Evolutionary conservation across 2,329 filamentous ascomycete genomes (phyloP).

Genomic region (Colletotrichum tanaceti): DNA sequence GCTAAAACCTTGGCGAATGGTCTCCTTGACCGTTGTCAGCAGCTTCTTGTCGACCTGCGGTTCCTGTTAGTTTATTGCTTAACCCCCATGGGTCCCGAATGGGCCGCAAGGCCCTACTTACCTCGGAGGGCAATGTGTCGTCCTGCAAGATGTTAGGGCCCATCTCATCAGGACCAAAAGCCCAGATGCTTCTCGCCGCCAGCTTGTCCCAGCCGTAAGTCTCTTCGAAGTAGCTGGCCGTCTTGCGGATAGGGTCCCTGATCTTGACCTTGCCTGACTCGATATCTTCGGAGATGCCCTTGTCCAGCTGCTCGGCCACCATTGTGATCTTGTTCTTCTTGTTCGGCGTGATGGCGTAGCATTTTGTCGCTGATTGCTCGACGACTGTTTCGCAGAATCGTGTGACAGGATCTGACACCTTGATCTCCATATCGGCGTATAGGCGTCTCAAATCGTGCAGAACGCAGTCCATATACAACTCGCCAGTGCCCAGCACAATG

Average conservation of each 20-base stretch:
- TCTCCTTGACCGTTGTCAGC: slow-evolving; percentile 87
- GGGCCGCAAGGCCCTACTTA: slow-evolving; percentile 59
- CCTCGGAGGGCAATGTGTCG: slow-evolving; percentile 91
- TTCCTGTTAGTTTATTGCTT: slow-evolving; percentile 34
- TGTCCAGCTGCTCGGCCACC: slow-evolving; percentile 95
- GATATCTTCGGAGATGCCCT: slow-evolving; percentile 94
- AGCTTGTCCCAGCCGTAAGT: slow-evolving; percentile 97
- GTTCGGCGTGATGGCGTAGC: slow-evolving; percentile 96
- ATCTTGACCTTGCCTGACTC: slow-evolving; percentile 91
- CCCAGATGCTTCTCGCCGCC: slow-evolving; percentile 95
- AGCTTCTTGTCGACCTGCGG: slow-evolving; percentile 87
- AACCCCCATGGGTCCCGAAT: background rate
- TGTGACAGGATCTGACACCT: slow-evolving; percentile 97
- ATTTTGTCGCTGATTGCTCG: slow-evolving; percentile 97
- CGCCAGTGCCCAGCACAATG: slow-evolving; percentile 92
- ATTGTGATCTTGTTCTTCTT: slow-evolving; percentile 99
- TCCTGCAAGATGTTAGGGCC: slow-evolving; percentile 97
- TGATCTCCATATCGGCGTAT: slow-evolving; percentile 99
- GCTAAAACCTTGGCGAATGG: slow-evolving; percentile 93
- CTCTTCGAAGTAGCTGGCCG: slow-evolving; percentile 96
- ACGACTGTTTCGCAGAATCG: slow-evolving; percentile 98
- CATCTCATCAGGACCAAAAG: slow-evolving; percentile 95
- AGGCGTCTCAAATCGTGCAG: slow-evolving; percentile 90
- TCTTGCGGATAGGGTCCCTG: slow-evolving; percentile 90
- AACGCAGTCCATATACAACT: slow-evolving; percentile 99